Evolutionary conservation across 2,329 filamentous ascomycete species (phyloP), one percentile per base, ranked within the genome.

Genomic region (Tympanopsis confertula): DNA sequence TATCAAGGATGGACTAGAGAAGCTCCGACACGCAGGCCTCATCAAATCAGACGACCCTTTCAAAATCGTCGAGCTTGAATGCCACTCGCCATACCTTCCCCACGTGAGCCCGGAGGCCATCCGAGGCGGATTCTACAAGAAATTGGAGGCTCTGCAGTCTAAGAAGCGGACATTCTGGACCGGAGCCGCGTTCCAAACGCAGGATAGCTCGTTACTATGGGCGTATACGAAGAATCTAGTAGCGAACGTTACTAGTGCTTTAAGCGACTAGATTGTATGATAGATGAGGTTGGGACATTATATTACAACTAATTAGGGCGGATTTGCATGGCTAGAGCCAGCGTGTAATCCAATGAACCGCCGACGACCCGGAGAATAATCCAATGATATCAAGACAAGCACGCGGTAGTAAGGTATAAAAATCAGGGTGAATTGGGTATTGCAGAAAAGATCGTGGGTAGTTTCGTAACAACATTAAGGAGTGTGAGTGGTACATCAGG

Each of bases 141-240:
- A 57, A 5, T 44, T 58, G 26, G 57, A 61, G 28, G 50, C 46
- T 0, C 46, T 65, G 17, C 60, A 65, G 46, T 61, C 61, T 2
- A 42, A 50, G 22, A 45, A 50, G 7, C 54, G 49, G n/a, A 66
- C 61, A 2, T 65, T 51, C 47, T 65, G 56, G 38, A 61, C 62
- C 0, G 61, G 58, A 1, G 57, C 45, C 3, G 50, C 54, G 2
- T 33, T 33, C 15, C 12, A 18, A 7, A 15, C 15, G 15, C 12
- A 10, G 7, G 30, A 33, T 18, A 10, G 10, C 10, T 12, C 10
- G 10, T 17, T 33, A 15, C 7, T 33, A 7, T 33, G 30, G 30
- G 7, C 7, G 30, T 33, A 12, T 18, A 10, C 30, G 30, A 15
- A 33, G 30, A 15, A 17, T 7, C 7, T 33, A 10, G 30, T 33